Percentiles rank a stretch among this genome's conserved stretches.
phyloP scores from a whole-genome alignment of 2,329 filamentous ascomycete species.

The Fusarium chlamydosporum region DNA sequence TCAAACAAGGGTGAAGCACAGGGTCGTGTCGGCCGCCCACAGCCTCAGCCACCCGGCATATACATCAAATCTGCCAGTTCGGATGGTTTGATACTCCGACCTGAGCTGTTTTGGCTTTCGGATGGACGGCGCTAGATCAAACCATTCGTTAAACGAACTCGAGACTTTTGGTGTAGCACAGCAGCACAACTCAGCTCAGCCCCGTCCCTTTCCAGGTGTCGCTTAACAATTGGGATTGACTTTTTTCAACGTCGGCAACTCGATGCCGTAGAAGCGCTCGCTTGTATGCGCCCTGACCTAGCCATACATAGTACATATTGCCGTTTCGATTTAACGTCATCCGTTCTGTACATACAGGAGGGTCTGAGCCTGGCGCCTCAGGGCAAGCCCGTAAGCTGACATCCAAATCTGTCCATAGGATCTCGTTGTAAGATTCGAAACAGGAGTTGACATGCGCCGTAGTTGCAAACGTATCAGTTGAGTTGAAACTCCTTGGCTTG shows the following conservation, averaged over 20 bases:
- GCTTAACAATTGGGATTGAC: conserved; percentile 1
- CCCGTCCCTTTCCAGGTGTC: neutral
- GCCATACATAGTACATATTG: too few species aligned
- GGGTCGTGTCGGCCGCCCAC: conserved; percentile 31
- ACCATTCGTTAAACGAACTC: conserved; percentile 16
- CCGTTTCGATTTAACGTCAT: conserved; percentile 13
- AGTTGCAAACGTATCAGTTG: neutral
- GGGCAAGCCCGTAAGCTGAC: neutral
- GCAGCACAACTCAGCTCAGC: neutral
- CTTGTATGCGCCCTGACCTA: conserved; percentile 5
- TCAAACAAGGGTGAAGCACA: conserved; percentile 43
- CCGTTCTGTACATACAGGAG: conserved; percentile 6
- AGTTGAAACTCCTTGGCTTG: conserved; percentile 12
- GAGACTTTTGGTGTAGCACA: conserved; percentile 29
- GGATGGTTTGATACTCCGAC: conserved; percentile 40
- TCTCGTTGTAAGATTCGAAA: conserved; percentile 7
- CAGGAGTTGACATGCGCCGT: neutral
- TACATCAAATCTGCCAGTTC: conserved; percentile 10
- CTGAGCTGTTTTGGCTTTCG: conserved; percentile 23
- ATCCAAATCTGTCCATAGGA: conserved; percentile 2
- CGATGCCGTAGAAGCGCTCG: conserved; percentile 13
- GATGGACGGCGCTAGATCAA: conserved; percentile 32
- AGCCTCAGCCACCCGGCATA: conserved; percentile 31
- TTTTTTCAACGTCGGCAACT: conserved; percentile 15
- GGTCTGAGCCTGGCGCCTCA: neutral